Conservation (phyloP, 2,329 filamentous ascomycete genomes). For the Aspergillus ustus region DNA sequence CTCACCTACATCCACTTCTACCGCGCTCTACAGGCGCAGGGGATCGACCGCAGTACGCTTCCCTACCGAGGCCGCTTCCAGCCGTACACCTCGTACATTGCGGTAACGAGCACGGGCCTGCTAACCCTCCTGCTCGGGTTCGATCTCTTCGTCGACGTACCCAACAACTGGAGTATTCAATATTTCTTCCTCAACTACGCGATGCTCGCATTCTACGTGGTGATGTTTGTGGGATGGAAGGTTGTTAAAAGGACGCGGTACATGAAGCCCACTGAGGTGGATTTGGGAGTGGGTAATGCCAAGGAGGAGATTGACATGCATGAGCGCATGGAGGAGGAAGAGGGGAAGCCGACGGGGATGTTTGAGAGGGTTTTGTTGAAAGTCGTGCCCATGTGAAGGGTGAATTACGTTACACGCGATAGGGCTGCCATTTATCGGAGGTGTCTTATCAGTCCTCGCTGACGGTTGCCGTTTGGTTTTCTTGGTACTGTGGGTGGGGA, state of each 20-base stretch:
- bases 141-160: constrained; percentile 66
- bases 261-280: constrained; percentile 58
- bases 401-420: no score
- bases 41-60: constrained; percentile 66
- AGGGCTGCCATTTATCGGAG: no score
- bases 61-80: constrained; percentile 71
- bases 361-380: no score
- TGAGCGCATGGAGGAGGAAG: no score
- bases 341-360: constrained; percentile 13
- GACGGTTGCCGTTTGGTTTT: no score
- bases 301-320: no score
- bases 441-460: no score
- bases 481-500: no score
- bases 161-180: constrained; percentile 62
- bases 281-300: constrained; percentile 46
- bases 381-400: no score
- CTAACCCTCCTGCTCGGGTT: constrained; percentile 76
- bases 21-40: constrained; percentile 68
- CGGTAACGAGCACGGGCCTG: constrained; percentile 63
- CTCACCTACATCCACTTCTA: constrained; percentile 73
- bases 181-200: constrained; percentile 74
- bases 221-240: constrained; percentile 71
- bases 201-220: constrained; percentile 66
- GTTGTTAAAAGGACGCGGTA: constrained; percentile 64
- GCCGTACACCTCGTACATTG: constrained; percentile 71